Conservation (phyloP, 192 early-diverging fungal genomes). For the Coemansia furcata region DNA sequence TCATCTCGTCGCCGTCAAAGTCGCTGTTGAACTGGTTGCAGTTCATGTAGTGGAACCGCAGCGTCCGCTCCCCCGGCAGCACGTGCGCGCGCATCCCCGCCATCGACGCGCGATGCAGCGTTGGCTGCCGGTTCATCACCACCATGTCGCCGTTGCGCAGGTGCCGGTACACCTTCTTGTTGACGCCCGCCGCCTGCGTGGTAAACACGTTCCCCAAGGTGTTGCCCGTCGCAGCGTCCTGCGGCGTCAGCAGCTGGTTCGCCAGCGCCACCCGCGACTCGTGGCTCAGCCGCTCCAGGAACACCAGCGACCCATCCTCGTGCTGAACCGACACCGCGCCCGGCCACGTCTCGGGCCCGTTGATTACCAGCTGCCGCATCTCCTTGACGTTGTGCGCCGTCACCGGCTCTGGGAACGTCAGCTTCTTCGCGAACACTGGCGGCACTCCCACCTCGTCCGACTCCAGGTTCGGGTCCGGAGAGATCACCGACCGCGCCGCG, state of each 20-base stretch:
- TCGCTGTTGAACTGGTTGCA: conserved; percentile 94
- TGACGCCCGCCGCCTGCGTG: conserved; percentile 64
- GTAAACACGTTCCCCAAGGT: conserved; percentile 55
- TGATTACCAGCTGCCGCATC: conserved; percentile 88
- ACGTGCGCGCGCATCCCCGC: conserved; percentile 96
- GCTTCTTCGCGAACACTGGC: conserved; percentile 88
- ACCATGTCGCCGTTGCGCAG: conserved; percentile 96
- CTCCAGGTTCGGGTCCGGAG: conserved; percentile 96
- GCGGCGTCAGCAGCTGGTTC: conserved; percentile 85
- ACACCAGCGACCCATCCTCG: conserved; percentile 89
- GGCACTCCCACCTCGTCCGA: conserved; percentile 98
- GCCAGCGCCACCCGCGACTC: conserved; percentile 92
- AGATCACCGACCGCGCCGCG: conserved; percentile 96
- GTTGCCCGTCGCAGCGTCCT: conserved; percentile 54
- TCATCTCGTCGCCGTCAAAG: conserved; percentile 99
- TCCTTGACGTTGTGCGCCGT: conserved; percentile 93
- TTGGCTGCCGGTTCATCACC: conserved; percentile 98
- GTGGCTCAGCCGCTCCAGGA: conserved; percentile 74
- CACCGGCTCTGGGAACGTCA: conserved; percentile 98
- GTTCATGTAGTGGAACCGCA: conserved; percentile 99
- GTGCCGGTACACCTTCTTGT: conserved; percentile 98
- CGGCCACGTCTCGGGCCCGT: conserved; percentile 94
- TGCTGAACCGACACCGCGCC: conserved; percentile 93
- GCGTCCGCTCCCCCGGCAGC: conserved; percentile 94
- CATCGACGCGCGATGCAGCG: conserved; percentile 98